A percentile compares a stretch with the other conserved stretches of the same genome.
Evolutionary conservation across 2,329 filamentous ascomycete species (phyloP).

Genomic region (Spiromastix sp.): DNA sequence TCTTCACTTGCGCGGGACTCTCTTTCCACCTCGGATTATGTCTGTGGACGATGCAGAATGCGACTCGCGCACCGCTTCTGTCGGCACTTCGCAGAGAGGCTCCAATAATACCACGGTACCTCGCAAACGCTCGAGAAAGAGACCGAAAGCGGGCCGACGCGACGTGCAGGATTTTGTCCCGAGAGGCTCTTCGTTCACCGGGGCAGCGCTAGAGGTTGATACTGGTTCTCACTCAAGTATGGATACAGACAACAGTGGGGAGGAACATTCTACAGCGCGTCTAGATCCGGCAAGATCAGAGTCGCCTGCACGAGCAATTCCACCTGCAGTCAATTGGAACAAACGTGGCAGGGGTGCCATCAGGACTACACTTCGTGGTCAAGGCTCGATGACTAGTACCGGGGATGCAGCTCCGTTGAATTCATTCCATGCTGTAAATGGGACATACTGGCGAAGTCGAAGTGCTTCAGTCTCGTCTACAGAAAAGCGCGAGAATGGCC

Average conservation of each 20-base stretch:
- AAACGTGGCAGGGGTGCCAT: constrained; percentile 31
- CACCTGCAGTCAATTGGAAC: constrained; percentile 35
- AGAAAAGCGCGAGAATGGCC: constrained; percentile 14
- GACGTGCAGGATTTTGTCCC: constrained; percentile 28
- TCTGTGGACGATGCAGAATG: constrained; percentile 23
- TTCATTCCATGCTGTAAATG: constrained; percentile 25
- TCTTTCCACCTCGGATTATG: too few relatives aligned
- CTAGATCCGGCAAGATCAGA: not conserved
- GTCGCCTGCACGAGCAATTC: constrained; percentile 11
- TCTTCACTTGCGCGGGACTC: too few relatives aligned
- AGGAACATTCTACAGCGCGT: constrained; percentile 3
- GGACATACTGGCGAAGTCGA: constrained; percentile 27
- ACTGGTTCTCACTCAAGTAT: constrained; percentile 21
- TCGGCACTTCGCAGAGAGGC: constrained; percentile 29
- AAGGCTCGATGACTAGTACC: constrained; percentile 12
- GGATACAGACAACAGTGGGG: constrained; percentile 11
- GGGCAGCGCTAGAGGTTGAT: constrained; percentile 22
- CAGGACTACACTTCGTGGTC: constrained; percentile 31
- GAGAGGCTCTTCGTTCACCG: constrained; percentile 25
- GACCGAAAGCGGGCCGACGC: constrained; percentile 12
- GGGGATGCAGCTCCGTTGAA: constrained; percentile 1
- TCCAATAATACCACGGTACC: constrained; percentile 17
- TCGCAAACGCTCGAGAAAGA: constrained; percentile 21
- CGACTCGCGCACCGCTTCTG: constrained; percentile 37
- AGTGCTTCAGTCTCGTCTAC: constrained; percentile 22